Evolutionary conservation across 345 rosid genomes (phyloP).

Genomic region (Lumnitzera racemosa): DNA sequence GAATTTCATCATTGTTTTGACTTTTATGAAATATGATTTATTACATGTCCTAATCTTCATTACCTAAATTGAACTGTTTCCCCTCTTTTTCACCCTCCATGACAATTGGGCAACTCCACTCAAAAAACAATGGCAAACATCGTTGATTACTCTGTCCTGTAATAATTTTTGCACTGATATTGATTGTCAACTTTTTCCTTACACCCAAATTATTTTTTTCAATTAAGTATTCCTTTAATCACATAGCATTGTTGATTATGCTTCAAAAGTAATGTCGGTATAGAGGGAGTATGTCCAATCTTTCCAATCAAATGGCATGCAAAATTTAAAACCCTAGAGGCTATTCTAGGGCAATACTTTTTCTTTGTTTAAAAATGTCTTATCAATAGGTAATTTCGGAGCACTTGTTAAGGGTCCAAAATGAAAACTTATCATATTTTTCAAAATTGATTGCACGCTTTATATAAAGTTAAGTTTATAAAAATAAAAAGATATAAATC

Average conservation of each 20-base stretch:
- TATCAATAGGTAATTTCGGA: too few relatives aligned
- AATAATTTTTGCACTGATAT: neutral
- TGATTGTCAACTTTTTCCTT: constrained; percentile 1
- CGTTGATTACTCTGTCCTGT: constrained; percentile 4
- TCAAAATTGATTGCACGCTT: too few relatives aligned
- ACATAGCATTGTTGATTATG: neutral
- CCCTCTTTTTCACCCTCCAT: constrained; percentile 1
- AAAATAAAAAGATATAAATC: too few relatives aligned
- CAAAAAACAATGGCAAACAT: constrained; percentile 6
- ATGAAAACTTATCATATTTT: too few relatives aligned
- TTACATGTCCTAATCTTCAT: neutral
- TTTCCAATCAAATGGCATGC: constrained; percentile 4
- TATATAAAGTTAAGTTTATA: too few relatives aligned
- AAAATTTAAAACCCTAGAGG: neutral
- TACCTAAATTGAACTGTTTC: neutral
- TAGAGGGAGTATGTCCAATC: constrained; percentile 3
- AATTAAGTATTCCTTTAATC: neutral
- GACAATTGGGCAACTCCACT: constrained; percentile 7
- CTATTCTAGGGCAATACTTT: neutral
- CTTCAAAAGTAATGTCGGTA: constrained; percentile 4
- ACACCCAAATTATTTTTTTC: constrained; percentile 8
- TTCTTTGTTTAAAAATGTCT: neutral
- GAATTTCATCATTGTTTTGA: too few relatives aligned
- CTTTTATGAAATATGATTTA: too few relatives aligned
- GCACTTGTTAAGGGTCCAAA: too few relatives aligned